phyloP scores from a whole-genome alignment of 2,329 filamentous ascomycete species.

The Sclerotinia nivalis region DNA sequence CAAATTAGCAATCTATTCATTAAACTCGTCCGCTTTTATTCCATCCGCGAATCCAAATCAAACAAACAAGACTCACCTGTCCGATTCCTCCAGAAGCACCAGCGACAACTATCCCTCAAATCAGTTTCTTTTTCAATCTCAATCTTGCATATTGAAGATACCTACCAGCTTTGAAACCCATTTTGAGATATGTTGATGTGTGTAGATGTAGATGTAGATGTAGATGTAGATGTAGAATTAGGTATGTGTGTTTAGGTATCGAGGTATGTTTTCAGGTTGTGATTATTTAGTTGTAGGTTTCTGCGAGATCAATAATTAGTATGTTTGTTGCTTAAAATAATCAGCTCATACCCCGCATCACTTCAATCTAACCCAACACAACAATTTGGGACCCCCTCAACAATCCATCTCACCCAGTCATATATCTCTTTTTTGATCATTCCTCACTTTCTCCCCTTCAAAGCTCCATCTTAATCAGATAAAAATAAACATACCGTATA shows the following conservation, averaged over 20 bases:
- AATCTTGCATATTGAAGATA: conserved; percentile 33
- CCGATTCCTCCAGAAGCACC: conserved; percentile 98
- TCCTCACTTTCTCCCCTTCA: neutral
- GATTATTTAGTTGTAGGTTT: conserved; percentile 7
- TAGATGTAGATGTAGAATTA: too few relatives aligned
- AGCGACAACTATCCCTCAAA: conserved; percentile 65
- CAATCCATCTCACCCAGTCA: neutral
- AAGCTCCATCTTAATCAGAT: neutral
- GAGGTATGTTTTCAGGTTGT: neutral
- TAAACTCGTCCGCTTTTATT: neutral
- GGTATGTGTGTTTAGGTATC: neutral
- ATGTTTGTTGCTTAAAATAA: neutral
- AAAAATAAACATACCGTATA: neutral
- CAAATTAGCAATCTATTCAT: conserved; percentile 2
- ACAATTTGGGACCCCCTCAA: conserved; percentile 4
- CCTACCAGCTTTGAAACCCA: conserved; percentile 62
- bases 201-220: neutral
- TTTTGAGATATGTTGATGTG: conserved; percentile 38
- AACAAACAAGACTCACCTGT: conserved; percentile 63
- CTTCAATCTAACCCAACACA: neutral
- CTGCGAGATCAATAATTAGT: neutral
- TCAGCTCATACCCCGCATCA: conserved; percentile 9
- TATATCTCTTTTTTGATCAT: neutral
- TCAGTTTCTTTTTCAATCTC: neutral
- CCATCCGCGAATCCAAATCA: neutral